Conservation (phyloP, 306 rosid species). For the Lupinus albus region DNA sequence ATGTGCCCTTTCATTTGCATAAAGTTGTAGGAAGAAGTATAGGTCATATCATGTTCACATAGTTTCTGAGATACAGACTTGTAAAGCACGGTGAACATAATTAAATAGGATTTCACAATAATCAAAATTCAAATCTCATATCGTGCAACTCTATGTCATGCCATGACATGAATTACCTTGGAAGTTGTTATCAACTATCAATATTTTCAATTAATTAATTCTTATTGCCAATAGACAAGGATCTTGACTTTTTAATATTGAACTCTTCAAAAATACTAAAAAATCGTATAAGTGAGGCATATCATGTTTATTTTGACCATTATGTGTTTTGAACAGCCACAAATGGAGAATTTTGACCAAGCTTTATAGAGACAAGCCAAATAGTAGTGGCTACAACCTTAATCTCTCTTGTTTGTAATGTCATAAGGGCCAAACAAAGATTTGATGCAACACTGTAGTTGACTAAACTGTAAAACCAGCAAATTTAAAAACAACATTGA, state of each 20-base stretch:
- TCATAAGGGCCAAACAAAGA: not conserved
- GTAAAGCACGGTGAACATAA: too few relatives aligned
- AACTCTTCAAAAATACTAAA: slow-evolving; percentile 43
- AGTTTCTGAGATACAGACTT: too few relatives aligned
- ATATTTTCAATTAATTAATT: too few relatives aligned
- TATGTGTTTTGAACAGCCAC: slow-evolving; percentile 11
- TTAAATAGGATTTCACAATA: too few relatives aligned
- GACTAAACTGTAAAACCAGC: not conserved
- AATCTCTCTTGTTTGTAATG: not conserved
- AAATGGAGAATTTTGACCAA: slow-evolving; percentile 38
- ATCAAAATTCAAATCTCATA: too few relatives aligned
- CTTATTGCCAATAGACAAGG: not conserved
- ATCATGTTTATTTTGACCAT: slow-evolving; percentile 34
- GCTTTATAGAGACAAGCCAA: slow-evolving; percentile 8
- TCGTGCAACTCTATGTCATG: too few relatives aligned
- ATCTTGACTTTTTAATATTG: slow-evolving; percentile 25
- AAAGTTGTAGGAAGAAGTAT: too few relatives aligned
- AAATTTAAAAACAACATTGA: not conserved
- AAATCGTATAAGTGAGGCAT: not conserved
- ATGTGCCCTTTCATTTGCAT: too few relatives aligned
- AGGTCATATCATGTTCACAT: too few relatives aligned
- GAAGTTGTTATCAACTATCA: too few relatives aligned
- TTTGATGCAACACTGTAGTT: not conserved
- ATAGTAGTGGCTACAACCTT: not conserved
- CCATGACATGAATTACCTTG: too few relatives aligned